Base-by-base conservation (phyloP, 208 protist genomes). In the Crithidia bombi region DNA sequence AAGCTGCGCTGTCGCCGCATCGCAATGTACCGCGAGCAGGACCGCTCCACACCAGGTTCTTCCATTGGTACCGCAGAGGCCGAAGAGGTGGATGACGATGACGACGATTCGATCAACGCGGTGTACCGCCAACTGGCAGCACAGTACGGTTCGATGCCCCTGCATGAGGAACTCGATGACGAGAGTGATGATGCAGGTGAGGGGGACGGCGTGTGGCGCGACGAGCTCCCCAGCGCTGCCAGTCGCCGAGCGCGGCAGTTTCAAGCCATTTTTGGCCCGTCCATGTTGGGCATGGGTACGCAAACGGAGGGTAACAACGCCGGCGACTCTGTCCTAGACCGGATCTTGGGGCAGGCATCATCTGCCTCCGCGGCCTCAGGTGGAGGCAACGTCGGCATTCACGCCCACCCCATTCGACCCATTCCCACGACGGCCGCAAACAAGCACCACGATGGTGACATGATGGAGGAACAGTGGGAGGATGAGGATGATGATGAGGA, bases 1-100 rank as follows among this genome's bases (percentile, higher is more conserved):
- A 86, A 90, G 66, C 58, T 94, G 35, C 75, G 79, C n/a, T 30
- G 61, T 41, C 86, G 86, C 58, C 84, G 83, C 19, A 73, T 70
- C 12, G 72, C 54, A 12, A 19, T 83, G 61, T 65, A 76, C 66
- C 26, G 43, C 28, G 72, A 73, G 30, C 41, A 46, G 14, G 69
- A 63, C 23, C 62, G 52, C 33, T 10, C 43, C 19, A 78, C 69
- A 4, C 59, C 61, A 25, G 44, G 47, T 3, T 70, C 50, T 5
- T 61, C 59, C 2, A n/a, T 52, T 21, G 54, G 75, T 21, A 41
- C 43, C 11, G 36, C 44, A 11, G 78, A 78, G 6, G 69, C 49
- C 17, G 64, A 39, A 2, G 49, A 43, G 19, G 39, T 69, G 25
- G 57, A 56, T 19, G 21, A 66, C n/a, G 73, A 70, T 6, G 58